phyloP scores from a whole-genome alignment of 495 filamentous ascomycete species.

The Tuber calosporum region DNA sequence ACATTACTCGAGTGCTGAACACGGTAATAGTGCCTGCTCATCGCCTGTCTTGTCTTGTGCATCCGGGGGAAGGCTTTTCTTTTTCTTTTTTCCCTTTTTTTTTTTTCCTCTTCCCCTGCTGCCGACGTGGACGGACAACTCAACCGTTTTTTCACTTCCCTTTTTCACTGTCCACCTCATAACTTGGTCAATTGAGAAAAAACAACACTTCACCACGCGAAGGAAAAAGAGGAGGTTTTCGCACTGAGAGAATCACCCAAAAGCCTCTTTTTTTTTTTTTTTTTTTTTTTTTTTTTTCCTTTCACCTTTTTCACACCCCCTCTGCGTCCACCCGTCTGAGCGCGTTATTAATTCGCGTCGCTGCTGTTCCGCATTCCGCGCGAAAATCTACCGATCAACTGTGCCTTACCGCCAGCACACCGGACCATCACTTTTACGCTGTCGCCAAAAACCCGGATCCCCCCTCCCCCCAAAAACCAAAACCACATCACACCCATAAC shows the following conservation, averaged over 20 bases:
- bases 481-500: background rate
- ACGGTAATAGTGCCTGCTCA: background rate
- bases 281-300: background rate
- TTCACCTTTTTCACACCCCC: background rate
- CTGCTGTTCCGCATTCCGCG: conserved; percentile 1
- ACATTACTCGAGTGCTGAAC: background rate
- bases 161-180: background rate
- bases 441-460: conserved; percentile 5
- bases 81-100: too few relatives aligned
- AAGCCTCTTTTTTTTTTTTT: background rate
- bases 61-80: background rate
- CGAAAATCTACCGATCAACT: conserved; percentile 2
- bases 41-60: conserved; percentile 1
- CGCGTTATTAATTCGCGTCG: conserved; percentile 6
- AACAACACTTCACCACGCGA: conserved; percentile 5
- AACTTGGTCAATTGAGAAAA: background rate
- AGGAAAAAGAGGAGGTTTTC: background rate
- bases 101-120: background rate
- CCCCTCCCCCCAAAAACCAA: background rate
- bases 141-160: conserved; percentile 4
- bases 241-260: background rate
- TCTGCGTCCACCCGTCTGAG: background rate
- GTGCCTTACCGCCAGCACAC: conserved; percentile 6
- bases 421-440: background rate
- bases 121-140: conserved; percentile 4